These are phyloP conservation scores for Lentinula sp. DNA, from an alignment of 768 basidiomycete genomes.

Conservation along the genomic window DNA sequence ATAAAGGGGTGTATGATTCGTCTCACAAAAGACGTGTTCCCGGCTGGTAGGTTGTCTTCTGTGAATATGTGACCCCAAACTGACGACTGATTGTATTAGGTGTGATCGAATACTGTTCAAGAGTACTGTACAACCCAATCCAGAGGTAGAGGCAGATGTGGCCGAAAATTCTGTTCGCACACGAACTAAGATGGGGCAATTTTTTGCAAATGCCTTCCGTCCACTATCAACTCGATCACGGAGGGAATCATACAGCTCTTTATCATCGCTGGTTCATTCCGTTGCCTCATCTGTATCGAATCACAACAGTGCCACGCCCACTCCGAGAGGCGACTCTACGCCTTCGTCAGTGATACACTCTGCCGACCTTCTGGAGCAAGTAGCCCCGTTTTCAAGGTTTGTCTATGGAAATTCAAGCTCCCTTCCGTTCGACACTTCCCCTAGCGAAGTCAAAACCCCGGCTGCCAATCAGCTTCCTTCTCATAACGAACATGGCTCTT, in stretches of 20 bases:
- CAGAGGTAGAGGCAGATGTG: slow-evolving; percentile 34
- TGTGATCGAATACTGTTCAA: slow-evolving; percentile 86
- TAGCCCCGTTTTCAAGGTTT: slow-evolving; percentile 17
- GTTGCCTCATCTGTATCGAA: slow-evolving; percentile 14
- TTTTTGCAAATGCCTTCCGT: slow-evolving; percentile 50
- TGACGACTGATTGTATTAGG: slow-evolving; percentile 30
- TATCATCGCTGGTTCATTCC: slow-evolving; percentile 16
- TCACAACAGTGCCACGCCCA: slow-evolving; percentile 1
- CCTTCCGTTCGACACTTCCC: background rate
- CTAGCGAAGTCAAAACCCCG: background rate
- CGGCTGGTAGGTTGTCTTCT: slow-evolving; percentile 54
- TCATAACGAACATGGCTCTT: background rate
- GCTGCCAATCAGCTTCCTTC: background rate
- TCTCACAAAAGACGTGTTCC: slow-evolving; percentile 80
- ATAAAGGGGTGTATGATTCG: slow-evolving; percentile 72
- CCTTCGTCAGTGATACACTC: slow-evolving; percentile 19
- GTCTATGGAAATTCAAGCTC: slow-evolving; percentile 10
- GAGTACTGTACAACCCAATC: slow-evolving; percentile 50
- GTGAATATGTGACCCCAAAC: background rate
- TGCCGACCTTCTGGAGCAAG: slow-evolving; percentile 14
- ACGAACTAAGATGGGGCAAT: slow-evolving; percentile 44
- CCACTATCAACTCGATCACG: slow-evolving; percentile 34
- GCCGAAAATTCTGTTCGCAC: slow-evolving; percentile 22
- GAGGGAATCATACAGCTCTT: slow-evolving; percentile 28
- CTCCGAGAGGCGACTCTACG: slow-evolving; percentile 12